phyloP scores from a whole-genome alignment of 164 flowering plant genomes.

The Echeveria elegans region DNA sequence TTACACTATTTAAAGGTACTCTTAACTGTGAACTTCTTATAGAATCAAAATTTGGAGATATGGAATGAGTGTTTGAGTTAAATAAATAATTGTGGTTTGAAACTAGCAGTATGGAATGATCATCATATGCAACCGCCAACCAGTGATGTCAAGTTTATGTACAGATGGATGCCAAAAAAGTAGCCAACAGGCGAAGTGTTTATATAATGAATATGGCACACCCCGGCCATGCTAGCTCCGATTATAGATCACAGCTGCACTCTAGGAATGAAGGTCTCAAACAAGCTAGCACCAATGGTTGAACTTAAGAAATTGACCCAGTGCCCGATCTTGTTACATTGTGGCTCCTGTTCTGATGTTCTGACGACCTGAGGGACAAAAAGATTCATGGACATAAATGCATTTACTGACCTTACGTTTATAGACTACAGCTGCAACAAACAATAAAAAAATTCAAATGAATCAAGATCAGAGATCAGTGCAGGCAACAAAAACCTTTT shows the following conservation, averaged over 20 bases:
- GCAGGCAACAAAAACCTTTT: slow-evolving; percentile 34
- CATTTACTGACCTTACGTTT: background rate
- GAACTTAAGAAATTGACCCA: background rate
- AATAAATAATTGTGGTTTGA: no score
- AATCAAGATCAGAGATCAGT: background rate
- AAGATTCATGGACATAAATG: background rate
- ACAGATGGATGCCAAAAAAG: no score
- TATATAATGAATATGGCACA: no score
- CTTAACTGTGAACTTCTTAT: no score
- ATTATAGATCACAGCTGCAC: background rate
- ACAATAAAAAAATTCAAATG: background rate
- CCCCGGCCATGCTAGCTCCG: background rate
- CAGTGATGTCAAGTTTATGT: no score
- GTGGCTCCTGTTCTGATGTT: background rate
- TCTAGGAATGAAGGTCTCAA: background rate
- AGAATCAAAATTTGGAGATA: no score
- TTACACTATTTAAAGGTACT: no score
- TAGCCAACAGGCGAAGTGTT: no score
- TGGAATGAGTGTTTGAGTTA: no score
- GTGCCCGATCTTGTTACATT: background rate
- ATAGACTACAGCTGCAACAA: background rate
- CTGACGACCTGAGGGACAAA: background rate
- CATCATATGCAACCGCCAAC: no score
- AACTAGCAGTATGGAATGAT: no score
- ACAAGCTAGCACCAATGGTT: no score